Percentiles rank a stretch among this genome's conserved stretches.
Conservation (phyloP, 1,284 basidiomycete genomes). For the Flammula alnicola region DNA sequence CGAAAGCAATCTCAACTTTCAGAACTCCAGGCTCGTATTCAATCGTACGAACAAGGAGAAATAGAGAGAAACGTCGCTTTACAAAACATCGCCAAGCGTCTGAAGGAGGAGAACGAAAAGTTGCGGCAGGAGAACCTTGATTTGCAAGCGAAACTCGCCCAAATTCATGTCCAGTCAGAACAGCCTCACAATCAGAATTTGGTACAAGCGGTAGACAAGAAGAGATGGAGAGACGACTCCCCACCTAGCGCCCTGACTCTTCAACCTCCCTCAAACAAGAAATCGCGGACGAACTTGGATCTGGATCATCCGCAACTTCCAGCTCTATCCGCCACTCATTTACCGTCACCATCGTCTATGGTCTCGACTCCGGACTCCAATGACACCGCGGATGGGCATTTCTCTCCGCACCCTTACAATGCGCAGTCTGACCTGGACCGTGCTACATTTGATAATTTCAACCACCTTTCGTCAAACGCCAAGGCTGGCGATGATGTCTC, state of each 20-base stretch:
- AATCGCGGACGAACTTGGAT: constrained; percentile 43
- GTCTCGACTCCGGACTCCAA: constrained; percentile 59
- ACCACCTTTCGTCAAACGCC: constrained; percentile 32
- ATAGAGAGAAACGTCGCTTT: constrained; percentile 88
- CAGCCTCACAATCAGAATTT: constrained; percentile 1
- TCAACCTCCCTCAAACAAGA: constrained; percentile 45
- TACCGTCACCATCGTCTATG: constrained; percentile 47
- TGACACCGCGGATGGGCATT: constrained; percentile 47
- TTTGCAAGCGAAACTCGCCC: constrained; percentile 64
- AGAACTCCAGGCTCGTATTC: constrained; percentile 87
- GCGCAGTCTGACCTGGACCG: constrained; percentile 35
- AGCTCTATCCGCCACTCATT: constrained; percentile 28
- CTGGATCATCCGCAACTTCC: constrained; percentile 34
- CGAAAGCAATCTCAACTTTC: constrained; percentile 89
- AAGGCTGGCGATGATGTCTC: constrained; percentile 27
- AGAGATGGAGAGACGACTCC: constrained; percentile 59
- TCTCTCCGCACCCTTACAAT: constrained; percentile 47
- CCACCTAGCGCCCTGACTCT: constrained; percentile 34
- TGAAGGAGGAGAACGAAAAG: constrained; percentile 86
- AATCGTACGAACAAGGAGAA: constrained; percentile 88
- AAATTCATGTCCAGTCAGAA: constrained; percentile 44
- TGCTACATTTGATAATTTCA: constrained; percentile 31
- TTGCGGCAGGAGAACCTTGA: constrained; percentile 67
- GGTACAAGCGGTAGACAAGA: constrained; percentile 45
- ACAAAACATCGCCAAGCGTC: constrained; percentile 82